phyloP scores from a whole-genome alignment of 2,329 filamentous ascomycete species.

The Neonectria hederae region DNA sequence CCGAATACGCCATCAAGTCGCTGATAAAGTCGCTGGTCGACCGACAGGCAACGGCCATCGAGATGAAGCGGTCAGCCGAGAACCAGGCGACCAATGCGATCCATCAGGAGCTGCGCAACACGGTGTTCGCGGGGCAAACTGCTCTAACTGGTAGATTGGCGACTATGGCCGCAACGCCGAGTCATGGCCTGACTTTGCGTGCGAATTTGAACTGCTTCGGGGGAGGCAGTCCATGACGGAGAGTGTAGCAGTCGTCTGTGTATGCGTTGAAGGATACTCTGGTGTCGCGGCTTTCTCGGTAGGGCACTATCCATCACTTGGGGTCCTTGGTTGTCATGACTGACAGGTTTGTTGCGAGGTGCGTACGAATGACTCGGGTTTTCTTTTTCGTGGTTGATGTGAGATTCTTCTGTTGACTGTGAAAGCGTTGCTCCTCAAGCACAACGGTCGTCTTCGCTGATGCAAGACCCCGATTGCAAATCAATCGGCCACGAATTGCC shows the following conservation, averaged over 20 bases:
- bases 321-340: background rate
- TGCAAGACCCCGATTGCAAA: too few species aligned
- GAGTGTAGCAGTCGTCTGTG: background rate
- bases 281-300: conserved; percentile 3
- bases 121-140: conserved; percentile 30
- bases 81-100: conserved; percentile 28
- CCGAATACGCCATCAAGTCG: conserved; percentile 43
- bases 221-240: conserved; percentile 6
- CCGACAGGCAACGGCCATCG: conserved; percentile 19
- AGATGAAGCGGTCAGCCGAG: conserved; percentile 30
- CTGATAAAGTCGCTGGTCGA: conserved; percentile 45
- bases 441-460: too few species aligned
- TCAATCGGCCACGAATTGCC: too few species aligned
- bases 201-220: background rate
- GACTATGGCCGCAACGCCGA: conserved; percentile 40
- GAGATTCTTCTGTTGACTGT: too few species aligned
- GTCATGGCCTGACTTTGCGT: conserved; percentile 47
- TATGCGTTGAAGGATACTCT: conserved; percentile 9
- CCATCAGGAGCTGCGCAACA: conserved; percentile 26
- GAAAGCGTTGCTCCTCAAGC: too few species aligned
- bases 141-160: conserved; percentile 35
- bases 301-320: background rate
- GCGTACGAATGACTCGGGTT: too few species aligned
- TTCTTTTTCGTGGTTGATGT: too few species aligned
- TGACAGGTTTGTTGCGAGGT: background rate